Percentiles rank a stretch among this genome's conserved stretches.
Conservation (phyloP, 768 basidiomycete genomes). For the Suillus brevipes region DNA sequence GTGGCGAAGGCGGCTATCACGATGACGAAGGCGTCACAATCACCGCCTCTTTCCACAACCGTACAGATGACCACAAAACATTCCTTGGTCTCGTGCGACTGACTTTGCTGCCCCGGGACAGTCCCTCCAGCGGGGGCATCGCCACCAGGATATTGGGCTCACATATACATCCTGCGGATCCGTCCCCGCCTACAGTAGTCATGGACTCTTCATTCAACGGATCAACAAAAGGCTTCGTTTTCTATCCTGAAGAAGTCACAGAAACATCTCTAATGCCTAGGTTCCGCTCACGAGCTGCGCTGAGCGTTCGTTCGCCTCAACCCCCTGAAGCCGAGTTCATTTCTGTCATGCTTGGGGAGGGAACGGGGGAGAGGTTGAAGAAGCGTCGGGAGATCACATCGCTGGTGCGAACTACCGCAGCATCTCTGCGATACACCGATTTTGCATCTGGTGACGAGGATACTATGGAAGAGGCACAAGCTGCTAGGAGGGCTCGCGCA, state of each 20-base stretch:
- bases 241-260: conserved; percentile 7
- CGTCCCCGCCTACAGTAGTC: conserved; percentile 2
- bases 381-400: conserved; percentile 7
- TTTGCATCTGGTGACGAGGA: conserved; percentile 6
- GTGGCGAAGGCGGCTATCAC: background rate
- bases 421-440: conserved; percentile 5
- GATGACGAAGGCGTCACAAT: conserved; percentile 4
- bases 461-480: conserved; percentile 5
- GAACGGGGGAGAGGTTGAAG: conserved; percentile 2
- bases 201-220: conserved; percentile 6
- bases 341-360: conserved; percentile 1
- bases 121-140: conserved; percentile 1
- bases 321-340: conserved; percentile 9
- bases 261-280: conserved; percentile 4
- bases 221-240: conserved; percentile 5
- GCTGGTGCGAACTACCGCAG: conserved; percentile 1
- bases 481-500: conserved; percentile 4
- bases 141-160: conserved; percentile 4
- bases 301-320: conserved; percentile 4
- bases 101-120: conserved; percentile 1
- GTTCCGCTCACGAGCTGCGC: conserved; percentile 1
- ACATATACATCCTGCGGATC: background rate
- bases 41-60: conserved; percentile 4
- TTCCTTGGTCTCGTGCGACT: conserved; percentile 7
- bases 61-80: conserved; percentile 5